Base-by-base conservation (phyloP, 2,329 filamentous ascomycete genomes). In the Aureobasidium vineae region DNA sequence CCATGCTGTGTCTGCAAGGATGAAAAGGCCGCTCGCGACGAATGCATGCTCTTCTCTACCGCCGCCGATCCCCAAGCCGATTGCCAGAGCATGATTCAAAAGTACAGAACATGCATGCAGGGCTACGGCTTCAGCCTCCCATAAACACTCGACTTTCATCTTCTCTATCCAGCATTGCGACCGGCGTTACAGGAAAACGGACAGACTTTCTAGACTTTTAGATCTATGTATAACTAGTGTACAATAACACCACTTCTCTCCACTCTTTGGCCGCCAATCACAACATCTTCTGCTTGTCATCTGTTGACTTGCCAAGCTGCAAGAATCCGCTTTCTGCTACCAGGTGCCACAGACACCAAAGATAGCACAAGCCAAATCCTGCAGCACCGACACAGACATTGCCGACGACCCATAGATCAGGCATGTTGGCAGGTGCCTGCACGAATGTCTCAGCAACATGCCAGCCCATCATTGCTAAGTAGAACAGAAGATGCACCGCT, bases 1-100 rank as follows among this genome's bases (percentile, higher is more conserved):
- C 94, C 94, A 50, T 98, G 95, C 85, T 98, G 95, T 77, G 95
- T 98, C 36, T 99, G 95, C 86, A 97, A 93, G 77, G 87, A 95
- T 52, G 92, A 99, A 79, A 99, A 99, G 79, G 84, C 91, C 45
- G 85, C 85, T 72, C 91, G 95, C 70, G 95, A 99, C 81, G 93
- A 99, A 80, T 99, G 95, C 84, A 98, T 99, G 94, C 90, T 99
- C 66, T 97, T 98, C 82, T 96, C 92, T 66, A 92, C 86, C 69
- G 85, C 90, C 68, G 84, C 88, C 74, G 90, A 97, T 75, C 91
- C 95, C 45, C 86, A 91, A 73, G 84, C 86, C 74, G 92, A 96
- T 74, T 99, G 95, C 84, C 85, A 88, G 78, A 85, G 88, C 60
- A 85, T 91, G 69, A 90, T 99, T 70, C 86, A 91, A 33, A 88